phyloP scores from a whole-genome alignment of 2,329 filamentous ascomycete genomes.

The Lojkania enalia region DNA sequence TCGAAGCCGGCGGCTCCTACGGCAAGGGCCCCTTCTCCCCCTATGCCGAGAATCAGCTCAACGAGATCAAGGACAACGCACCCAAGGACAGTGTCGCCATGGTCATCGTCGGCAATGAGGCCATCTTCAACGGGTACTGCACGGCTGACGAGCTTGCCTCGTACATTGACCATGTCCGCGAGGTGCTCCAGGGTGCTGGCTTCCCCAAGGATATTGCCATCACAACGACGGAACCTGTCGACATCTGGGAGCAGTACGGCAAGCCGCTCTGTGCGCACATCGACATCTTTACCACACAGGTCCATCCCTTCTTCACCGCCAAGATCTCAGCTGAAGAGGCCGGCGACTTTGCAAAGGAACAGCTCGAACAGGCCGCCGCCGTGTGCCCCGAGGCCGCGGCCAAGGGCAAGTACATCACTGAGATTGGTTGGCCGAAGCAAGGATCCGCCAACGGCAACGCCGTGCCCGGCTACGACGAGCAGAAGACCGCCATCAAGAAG shows the following conservation, averaged over 20 bases:
- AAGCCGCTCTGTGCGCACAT: conserved; percentile 69
- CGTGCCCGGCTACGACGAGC: conserved; percentile 67
- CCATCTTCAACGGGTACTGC: conserved; percentile 74
- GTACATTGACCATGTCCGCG: conserved; percentile 71
- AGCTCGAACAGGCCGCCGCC: conserved; percentile 71
- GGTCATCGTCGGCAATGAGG: conserved; percentile 89
- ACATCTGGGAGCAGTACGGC: conserved; percentile 69
- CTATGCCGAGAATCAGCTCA: conserved; percentile 72
- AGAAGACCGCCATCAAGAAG: conserved; percentile 70
- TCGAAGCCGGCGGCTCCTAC: conserved; percentile 63
- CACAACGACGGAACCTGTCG: conserved; percentile 86
- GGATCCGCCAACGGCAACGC: conserved; percentile 73
- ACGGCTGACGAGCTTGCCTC: conserved; percentile 64
- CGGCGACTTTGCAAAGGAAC: conserved; percentile 73
- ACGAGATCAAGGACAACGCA: conserved; percentile 71
- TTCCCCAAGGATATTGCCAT: conserved; percentile 67
- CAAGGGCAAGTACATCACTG: conserved; percentile 77
- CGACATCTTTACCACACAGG: conserved; percentile 81
- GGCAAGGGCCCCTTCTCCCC: conserved; percentile 43
- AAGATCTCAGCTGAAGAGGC: conserved; percentile 65
- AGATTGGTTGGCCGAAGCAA: conserved; percentile 83
- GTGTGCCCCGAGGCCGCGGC: conserved; percentile 64
- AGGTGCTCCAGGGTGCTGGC: conserved; percentile 62
- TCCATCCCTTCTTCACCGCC: conserved; percentile 93
- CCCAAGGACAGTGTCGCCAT: conserved; percentile 73